A percentile compares a stretch with the other conserved stretches of the same genome.
Evolutionary conservation across 2,329 filamentous ascomycete species (phyloP).

Genomic region (Thielaviopsis ethacetica): DNA sequence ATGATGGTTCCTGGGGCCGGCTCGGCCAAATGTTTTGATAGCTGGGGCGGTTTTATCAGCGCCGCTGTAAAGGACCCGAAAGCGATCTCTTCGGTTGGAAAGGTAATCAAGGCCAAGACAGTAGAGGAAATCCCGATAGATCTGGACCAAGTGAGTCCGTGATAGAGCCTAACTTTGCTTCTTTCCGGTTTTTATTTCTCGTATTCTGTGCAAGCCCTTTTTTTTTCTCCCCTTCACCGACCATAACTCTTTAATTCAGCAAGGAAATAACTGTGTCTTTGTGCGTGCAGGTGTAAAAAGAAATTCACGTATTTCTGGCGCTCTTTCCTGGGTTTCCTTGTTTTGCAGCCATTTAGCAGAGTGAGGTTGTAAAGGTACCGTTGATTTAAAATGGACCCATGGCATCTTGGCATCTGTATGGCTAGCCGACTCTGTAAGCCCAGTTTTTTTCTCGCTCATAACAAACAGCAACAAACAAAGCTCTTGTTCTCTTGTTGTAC

Average conservation of each 20-base stretch:
- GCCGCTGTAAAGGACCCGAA: conserved; percentile 22
- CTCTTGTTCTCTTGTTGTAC: neutral
- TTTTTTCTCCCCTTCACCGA: neutral
- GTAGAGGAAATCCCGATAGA: conserved; percentile 31
- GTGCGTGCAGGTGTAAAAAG: neutral
- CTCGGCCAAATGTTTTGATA: conserved; percentile 30
- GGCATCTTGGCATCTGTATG: neutral
- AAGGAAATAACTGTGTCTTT: neutral
- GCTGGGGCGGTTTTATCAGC: conserved; percentile 40
- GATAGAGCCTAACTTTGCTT: neutral
- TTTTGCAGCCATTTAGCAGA: neutral
- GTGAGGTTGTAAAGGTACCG: neutral
- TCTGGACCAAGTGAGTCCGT: conserved; percentile 22
- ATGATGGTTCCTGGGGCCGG: conserved; percentile 33
- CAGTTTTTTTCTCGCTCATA: neutral
- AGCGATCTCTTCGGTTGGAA: conserved; percentile 25
- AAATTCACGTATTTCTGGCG: neutral
- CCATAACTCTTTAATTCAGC: neutral
- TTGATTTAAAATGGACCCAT: neutral
- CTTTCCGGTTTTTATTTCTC: neutral
- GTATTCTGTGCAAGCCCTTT: neutral
- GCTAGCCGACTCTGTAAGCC: neutral
- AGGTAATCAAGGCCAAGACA: conserved; percentile 32
- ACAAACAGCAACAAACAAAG: neutral
- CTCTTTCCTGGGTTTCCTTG: neutral